Evolutionary conservation across 2,329 filamentous ascomycete genomes (phyloP), one percentile per base, ranked within the genome.

Genomic region (Fusarium nanum): DNA sequence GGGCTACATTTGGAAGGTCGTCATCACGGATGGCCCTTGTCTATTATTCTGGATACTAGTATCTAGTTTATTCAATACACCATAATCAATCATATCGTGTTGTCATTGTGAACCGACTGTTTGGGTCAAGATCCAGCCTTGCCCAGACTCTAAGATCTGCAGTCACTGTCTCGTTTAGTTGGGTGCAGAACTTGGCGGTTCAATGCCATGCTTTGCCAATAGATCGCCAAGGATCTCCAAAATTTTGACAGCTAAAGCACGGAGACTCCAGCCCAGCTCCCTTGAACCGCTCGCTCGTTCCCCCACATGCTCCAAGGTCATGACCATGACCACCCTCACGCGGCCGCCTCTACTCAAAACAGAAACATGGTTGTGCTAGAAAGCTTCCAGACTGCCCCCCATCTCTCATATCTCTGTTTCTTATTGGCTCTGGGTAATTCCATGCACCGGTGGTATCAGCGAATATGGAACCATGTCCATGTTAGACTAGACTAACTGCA

Each of bases 1-100:
- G 60, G 46, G 48, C 72, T 72, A 42, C 27, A 69, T 75, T 52
- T 27, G 72, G 72, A 75, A 74, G 73, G 71, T 75, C 64, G 52
- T 48, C 47, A 48, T 72, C 32, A 63, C 52, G 32, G n/a, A 49
- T 37, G 34, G 34, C 34, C 44, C 54, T 60, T 60, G 50, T 56
- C 30, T 34, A 16, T 64, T 16, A 7, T 12, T 37, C 18, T 37
- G 10, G 34, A 37, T 37, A n/a, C 34, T 34, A 27, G 9, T 28
- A 28, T 28, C 11, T 27, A 34, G 32, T 9, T 18, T 14, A 18
- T 34, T 34, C 32, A 18, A n/a, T 37, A 37, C 32, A 37, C 32
- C 9, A 37, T 37, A 37, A 37, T 32, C 57, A 55, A 32, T 18
- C 42, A 48, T 28, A 25, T 37, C 20, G 56, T 63, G 22, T 40